phyloP scores from a whole-genome alignment of 129 eudicot species.

The Chrysanthemum seticuspe region DNA sequence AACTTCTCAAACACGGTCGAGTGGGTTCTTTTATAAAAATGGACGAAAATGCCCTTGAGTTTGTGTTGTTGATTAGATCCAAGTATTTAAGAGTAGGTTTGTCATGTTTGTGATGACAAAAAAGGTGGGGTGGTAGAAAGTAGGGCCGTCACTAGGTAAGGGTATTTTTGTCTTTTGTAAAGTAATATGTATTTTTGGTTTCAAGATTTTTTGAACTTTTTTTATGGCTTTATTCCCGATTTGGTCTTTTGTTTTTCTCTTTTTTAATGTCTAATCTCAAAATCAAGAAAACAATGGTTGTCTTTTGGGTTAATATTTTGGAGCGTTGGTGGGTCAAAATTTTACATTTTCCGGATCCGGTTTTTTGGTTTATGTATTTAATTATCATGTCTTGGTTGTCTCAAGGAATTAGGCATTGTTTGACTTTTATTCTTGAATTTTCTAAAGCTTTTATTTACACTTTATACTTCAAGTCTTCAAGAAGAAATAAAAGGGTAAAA shows the following conservation, averaged over 20 bases:
- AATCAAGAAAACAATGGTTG: no score
- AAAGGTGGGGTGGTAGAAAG: constrained; percentile 12
- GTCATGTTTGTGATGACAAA: constrained; percentile 13
- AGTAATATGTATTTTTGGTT: neutral
- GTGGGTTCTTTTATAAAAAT: neutral
- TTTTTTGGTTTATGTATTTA: neutral
- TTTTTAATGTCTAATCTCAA: no score
- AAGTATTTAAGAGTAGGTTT: constrained; percentile 16
- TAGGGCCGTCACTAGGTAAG: constrained; percentile 10
- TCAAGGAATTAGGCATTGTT: constrained; percentile 25
- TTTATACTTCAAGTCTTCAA: neutral
- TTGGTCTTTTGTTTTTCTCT: neutral
- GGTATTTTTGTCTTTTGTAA: constrained; percentile 12
- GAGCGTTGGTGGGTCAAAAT: neutral
- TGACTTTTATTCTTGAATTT: constrained; percentile 13
- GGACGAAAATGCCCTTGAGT: constrained; percentile 27
- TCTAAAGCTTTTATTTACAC: neutral
- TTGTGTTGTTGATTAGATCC: constrained; percentile 6
- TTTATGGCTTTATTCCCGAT: constrained; percentile 5
- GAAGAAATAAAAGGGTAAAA: constrained; percentile 16
- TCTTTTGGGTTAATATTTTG: neutral
- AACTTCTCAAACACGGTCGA: constrained; percentile 27
- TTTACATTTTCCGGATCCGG: constrained; percentile 3
- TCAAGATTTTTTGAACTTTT: neutral
- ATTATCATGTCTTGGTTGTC: neutral